Evolutionary conservation across 2,329 filamentous ascomycete species (phyloP).

Genomic region (Gnomoniopsis sp.): DNA sequence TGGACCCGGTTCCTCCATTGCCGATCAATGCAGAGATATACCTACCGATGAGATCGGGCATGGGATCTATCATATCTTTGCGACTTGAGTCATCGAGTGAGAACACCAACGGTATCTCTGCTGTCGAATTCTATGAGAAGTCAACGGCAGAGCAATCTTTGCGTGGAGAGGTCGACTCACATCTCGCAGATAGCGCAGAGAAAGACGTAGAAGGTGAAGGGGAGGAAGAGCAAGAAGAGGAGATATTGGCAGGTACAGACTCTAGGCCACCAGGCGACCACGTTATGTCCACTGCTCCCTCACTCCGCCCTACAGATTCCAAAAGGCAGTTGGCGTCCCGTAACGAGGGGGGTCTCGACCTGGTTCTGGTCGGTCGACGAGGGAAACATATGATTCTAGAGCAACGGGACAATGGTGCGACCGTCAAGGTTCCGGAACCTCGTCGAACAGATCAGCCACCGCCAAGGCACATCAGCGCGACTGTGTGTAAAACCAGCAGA

Average conservation of each 20-base stretch:
- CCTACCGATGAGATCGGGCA: conserved; percentile 53
- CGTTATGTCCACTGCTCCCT: too few species aligned
- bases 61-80: background rate
- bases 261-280: too few species aligned
- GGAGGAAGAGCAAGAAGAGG: too few species aligned
- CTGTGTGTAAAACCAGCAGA: too few species aligned
- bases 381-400: conserved; percentile 3
- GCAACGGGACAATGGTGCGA: background rate
- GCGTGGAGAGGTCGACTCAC: too few species aligned
- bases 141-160: too few species aligned
- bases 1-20: conserved; percentile 68
- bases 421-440: background rate
- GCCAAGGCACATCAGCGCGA: too few species aligned
- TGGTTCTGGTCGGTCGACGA: background rate
- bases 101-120: background rate
- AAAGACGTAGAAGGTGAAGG: background rate
- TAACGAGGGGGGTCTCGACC: background rate
- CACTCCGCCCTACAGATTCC: too few species aligned
- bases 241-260: too few species aligned
- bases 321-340: background rate
- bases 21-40: conserved; percentile 68
- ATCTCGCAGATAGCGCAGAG: background rate
- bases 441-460: too few species aligned
- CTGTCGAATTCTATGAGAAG: background rate
- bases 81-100: background rate